Evolutionary conservation across 2,329 filamentous ascomycete genomes (phyloP), one percentile per base, ranked within the genome.

Genomic region (Plenodomus biglobosus): DNA sequence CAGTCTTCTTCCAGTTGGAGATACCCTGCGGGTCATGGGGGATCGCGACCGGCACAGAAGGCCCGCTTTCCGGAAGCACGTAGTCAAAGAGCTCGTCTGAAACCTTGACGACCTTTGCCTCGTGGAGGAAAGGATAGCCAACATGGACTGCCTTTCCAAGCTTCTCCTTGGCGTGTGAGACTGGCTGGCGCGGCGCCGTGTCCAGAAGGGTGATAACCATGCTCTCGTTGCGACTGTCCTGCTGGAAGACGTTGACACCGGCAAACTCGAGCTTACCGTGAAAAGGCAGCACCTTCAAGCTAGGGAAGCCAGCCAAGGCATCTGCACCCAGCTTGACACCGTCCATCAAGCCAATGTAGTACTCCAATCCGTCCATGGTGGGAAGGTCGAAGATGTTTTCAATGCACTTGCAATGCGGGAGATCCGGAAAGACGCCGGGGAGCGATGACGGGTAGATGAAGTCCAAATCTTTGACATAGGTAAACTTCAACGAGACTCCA

Each of bases 351-450:
- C 92, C 94, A 48, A 91, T 84, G 61, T 90, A 86, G 42, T 90
- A 88, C 50, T 95, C 87, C 40, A 97, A 75, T 1, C 92, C 94
- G 45, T 97, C 92, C 71, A 95, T 89, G 3, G 87, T 88, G 7
- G 95, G 95, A 30, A 99, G 79, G 56, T 99, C 94, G 66, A 95
- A 99, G 21, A 95, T 91, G 68, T 99, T 99, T 73, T 96, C 90
- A 27, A 97, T 84, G 64, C 95, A 99, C 62, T 84, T 90, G 69
- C 94, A 99, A 65, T 88, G 83, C 6, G 83, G 79, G 40, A 99
- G 81, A 62, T 96, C 90, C 0, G 92, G 92, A 70, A 99, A 99
- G 30, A 96, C 82, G 8, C 92, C 92, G 15, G 87, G 83, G 53
- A 97, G 78, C 3, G 92, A 94, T 2, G 92, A 96, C 1, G 88